phyloP scores from a whole-genome alignment of 352 stramenopile genomes.

The Globisporangium cystogenes region DNA sequence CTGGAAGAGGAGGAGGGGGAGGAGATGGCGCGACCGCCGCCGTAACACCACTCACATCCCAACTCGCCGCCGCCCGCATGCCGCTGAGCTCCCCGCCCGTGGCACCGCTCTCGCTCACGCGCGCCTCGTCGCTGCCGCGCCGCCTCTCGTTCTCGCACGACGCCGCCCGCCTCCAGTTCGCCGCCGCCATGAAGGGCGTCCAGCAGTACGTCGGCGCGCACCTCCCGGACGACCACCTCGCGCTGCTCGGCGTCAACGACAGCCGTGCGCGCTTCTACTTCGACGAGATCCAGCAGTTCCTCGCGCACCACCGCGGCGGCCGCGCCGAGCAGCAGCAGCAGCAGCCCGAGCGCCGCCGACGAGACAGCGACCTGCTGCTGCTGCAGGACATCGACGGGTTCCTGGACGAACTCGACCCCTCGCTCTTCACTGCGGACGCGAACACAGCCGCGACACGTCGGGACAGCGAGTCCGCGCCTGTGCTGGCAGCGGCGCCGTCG shows the following conservation, averaged over 20 bases:
- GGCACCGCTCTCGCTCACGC: background rate
- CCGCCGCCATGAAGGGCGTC: slow-evolving; percentile 43
- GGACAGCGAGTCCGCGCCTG: background rate
- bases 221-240: slow-evolving; percentile 24
- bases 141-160: slow-evolving; percentile 13
- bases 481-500: background rate
- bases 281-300: slow-evolving; percentile 54
- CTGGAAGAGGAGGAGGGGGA: background rate
- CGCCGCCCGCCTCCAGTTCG: slow-evolving; percentile 24
- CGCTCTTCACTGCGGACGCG: slow-evolving; percentile 23
- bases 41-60: background rate
- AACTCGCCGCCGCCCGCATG: slow-evolving; percentile 1
- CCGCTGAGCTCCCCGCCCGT: slow-evolving; percentile 2
- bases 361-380: slow-evolving; percentile 26
- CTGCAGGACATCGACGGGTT: slow-evolving; percentile 24
- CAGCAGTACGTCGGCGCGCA: slow-evolving; percentile 43
- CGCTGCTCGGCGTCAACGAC: slow-evolving; percentile 45
- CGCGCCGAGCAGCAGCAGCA: slow-evolving; percentile 16
- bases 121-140: slow-evolving; percentile 7
- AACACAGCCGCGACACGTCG: too few species aligned
- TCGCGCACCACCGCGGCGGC: slow-evolving; percentile 17
- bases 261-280: slow-evolving; percentile 41
- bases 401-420: slow-evolving; percentile 48
- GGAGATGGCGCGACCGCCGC: background rate
- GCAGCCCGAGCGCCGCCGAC: background rate